Conservation (phyloP, 164 flowering plant species). For the grape (Vitis vinifera) region DNA sequence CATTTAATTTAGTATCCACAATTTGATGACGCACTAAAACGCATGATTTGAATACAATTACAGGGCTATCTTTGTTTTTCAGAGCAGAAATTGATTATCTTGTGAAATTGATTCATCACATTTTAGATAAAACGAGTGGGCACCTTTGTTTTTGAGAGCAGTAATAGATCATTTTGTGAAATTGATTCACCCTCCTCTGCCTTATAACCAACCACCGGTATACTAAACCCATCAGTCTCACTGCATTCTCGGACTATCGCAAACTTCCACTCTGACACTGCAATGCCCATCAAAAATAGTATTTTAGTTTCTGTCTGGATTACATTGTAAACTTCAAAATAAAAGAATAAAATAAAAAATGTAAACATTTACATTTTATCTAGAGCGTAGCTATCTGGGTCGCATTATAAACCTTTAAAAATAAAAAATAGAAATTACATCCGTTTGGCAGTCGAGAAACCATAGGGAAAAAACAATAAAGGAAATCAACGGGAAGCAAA, state of each 20-base stretch:
- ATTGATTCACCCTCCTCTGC: conserved; percentile 33
- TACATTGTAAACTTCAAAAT: not conserved
- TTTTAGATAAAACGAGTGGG: no score
- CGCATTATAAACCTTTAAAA: no score
- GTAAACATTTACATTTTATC: no score
- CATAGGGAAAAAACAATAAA: not conserved
- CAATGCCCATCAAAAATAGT: not conserved
- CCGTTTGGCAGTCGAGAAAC: not conserved
- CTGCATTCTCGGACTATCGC: conserved; percentile 44
- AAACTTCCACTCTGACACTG: conserved; percentile 47
- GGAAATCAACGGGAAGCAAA: not conserved
- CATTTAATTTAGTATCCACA: no score
- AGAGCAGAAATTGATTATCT: conserved; percentile 57
- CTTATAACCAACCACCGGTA: conserved; percentile 36
- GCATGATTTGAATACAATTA: not conserved
- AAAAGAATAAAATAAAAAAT: not conserved
- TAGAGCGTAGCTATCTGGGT: no score
- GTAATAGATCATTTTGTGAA: conserved; percentile 53
- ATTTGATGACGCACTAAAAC: not conserved
- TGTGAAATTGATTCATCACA: conserved; percentile 12
- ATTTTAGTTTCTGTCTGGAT: not conserved
- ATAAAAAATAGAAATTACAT: no score
- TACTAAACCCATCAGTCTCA: conserved; percentile 64
- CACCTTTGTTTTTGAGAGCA: conserved; percentile 76
- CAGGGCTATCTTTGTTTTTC: conserved; percentile 42